Conservation (phyloP, 371 early-diverging fungal genomes). For the Saksenaea vasiformis region DNA sequence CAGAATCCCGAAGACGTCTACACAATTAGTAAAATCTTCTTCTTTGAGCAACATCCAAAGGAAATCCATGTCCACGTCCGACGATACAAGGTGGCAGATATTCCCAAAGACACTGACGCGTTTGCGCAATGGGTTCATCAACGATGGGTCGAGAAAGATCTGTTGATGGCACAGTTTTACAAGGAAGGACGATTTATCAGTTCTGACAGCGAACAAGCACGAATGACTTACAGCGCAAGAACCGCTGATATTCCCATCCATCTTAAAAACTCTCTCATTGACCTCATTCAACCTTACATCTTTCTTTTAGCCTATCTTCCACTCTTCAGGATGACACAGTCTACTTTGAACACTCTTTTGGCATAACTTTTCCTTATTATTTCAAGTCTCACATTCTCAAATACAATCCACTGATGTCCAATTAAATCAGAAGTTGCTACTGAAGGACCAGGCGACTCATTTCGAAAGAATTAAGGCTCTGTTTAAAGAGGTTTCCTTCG, state of each 20-base stretch:
- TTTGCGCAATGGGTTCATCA: slow-evolving; percentile 78
- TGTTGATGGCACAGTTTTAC: slow-evolving; percentile 81
- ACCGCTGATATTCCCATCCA: slow-evolving; percentile 26
- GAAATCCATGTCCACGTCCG: slow-evolving; percentile 74
- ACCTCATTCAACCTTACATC: slow-evolving; percentile 31
- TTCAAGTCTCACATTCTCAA: slow-evolving; percentile 7
- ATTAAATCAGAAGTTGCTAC: too few relatives aligned
- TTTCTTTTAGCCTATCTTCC: slow-evolving; percentile 33
- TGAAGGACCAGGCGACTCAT: too few relatives aligned
- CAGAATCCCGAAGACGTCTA: slow-evolving; percentile 75
- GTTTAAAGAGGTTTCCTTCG: too few relatives aligned
- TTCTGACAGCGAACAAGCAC: slow-evolving; percentile 14
- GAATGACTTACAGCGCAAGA: slow-evolving; percentile 12
- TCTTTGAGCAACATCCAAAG: slow-evolving; percentile 62
- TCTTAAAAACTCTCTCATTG: slow-evolving; percentile 24
- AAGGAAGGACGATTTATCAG: slow-evolving; percentile 65
- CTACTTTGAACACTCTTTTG: neutral
- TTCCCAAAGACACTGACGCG: slow-evolving; percentile 65
- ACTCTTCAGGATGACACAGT: slow-evolving; percentile 13
- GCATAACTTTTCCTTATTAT: neutral
- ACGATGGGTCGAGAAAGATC: slow-evolving; percentile 85
- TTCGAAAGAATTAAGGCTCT: too few relatives aligned
- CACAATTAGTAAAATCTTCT: slow-evolving; percentile 67
- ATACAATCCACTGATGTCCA: too few relatives aligned
- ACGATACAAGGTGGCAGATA: slow-evolving; percentile 59